Evolutionary conservation across 331 rosid genomes (phyloP).

Genomic region (Ulmus americana): DNA sequence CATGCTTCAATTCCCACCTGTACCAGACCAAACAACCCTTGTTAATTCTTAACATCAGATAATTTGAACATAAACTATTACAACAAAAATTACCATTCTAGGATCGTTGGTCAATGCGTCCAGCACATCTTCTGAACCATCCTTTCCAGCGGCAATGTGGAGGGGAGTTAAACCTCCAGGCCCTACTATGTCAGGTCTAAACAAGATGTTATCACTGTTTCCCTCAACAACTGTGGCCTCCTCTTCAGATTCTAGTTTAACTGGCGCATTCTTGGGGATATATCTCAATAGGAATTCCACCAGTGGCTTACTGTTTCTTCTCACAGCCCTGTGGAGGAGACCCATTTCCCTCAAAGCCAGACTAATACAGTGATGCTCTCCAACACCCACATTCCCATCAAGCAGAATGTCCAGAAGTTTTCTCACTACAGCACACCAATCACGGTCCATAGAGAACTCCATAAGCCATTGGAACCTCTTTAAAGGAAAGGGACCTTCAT

Average conservation of each 20-base stretch:
- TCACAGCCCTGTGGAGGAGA: slow-evolving; percentile 74
- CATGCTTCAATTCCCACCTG: slow-evolving; percentile 89
- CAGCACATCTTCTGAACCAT: slow-evolving; percentile 53
- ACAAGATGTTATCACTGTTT: slow-evolving; percentile 29
- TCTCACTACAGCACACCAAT: slow-evolving; percentile 82
- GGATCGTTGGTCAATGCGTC: slow-evolving; percentile 75
- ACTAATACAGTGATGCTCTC: slow-evolving; percentile 44
- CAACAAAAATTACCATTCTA: slow-evolving; percentile 46
- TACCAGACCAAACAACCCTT: too few relatives aligned
- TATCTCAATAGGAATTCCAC: slow-evolving; percentile 60
- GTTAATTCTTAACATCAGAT: too few relatives aligned
- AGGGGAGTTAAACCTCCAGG: slow-evolving; percentile 83
- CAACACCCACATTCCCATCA: slow-evolving; percentile 51
- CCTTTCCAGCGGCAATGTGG: slow-evolving; percentile 69
- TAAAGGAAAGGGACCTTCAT: slow-evolving; percentile 47
- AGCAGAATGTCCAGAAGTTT: slow-evolving; percentile 54
- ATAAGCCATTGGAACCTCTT: slow-evolving; percentile 61
- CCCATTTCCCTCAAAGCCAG: slow-evolving; percentile 55
- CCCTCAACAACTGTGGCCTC: slow-evolving; percentile 27
- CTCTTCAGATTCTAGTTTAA: slow-evolving; percentile 32
- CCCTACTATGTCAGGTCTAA: slow-evolving; percentile 56
- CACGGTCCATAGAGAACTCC: slow-evolving; percentile 74
- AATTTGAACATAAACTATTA: too few relatives aligned
- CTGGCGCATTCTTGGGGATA: slow-evolving; percentile 33
- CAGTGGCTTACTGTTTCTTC: slow-evolving; percentile 59